These are phyloP conservation scores for Linnemannia zychae DNA, from an alignment of 192 early-diverging fungal genomes.

Conservation along the genomic window DNA sequence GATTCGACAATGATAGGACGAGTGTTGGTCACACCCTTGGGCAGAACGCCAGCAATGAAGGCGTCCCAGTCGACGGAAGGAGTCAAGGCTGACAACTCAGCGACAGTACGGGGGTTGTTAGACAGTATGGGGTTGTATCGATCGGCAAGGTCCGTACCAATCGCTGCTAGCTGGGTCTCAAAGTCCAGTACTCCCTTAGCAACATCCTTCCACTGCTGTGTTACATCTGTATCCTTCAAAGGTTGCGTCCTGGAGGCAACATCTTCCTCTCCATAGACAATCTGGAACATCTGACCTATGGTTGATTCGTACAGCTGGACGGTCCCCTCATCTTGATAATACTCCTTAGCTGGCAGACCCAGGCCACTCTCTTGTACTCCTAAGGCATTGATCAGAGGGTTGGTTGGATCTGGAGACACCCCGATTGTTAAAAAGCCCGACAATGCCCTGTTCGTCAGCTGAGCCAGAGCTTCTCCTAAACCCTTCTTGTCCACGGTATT, in stretches of 20 bases:
- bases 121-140: neutral
- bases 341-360: conserved; percentile 43
- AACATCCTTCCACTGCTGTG: conserved; percentile 19
- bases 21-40: conserved; percentile 12
- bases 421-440: conserved; percentile 57
- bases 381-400: neutral
- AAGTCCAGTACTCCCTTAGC: conserved; percentile 61
- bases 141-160: conserved; percentile 13
- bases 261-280: conserved; percentile 16
- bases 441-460: neutral
- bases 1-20: conserved; percentile 43
- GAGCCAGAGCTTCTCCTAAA: neutral
- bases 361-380: neutral
- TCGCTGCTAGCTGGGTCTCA: conserved; percentile 61
- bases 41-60: conserved; percentile 20
- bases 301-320: conserved; percentile 53
- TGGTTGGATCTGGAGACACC: conserved; percentile 61
- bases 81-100: conserved; percentile 17
- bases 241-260: neutral
- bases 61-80: conserved; percentile 45
- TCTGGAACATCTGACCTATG: conserved; percentile 52
- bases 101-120: conserved; percentile 48
- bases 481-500: neutral
- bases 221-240: neutral
- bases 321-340: conserved; percentile 62